Base-by-base conservation (phyloP, 805 yeast species). In the Saturnispora sekii region DNA sequence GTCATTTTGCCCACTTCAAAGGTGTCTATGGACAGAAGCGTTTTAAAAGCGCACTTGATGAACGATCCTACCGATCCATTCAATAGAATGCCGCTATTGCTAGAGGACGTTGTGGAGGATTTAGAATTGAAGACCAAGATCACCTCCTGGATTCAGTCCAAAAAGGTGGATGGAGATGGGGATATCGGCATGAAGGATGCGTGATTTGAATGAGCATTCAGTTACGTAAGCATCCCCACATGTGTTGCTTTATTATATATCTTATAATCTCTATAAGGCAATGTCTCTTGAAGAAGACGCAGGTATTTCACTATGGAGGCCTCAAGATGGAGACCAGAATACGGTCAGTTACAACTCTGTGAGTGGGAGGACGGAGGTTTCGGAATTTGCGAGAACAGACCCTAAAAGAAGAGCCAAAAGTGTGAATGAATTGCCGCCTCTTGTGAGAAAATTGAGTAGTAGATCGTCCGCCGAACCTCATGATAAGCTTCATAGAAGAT, bases 31-130 rank as follows among this genome's bases (percentile, higher is more conserved):
- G 99, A 93, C 61, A 71, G 94, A 59, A 74, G 93, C 32, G 93
- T 97, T 2, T 84, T 93, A 55, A 90, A 88, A 59, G 85, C 96
- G 3, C 98, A 93, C 69, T 68, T 93, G 48, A 73, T 93, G 61
- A 86, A 90, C 66, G 97, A 93, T 65, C 77, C 95, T 1, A 93
- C 96, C 0, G 99, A 93, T 67, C 99, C 99, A 15, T 93, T 93
- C 68, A 93, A 90, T 64, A 79, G 99, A 64, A 73, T 79, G 68
- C 97, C 97, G 5, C 69, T 93, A 55, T 86, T 77, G 56, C 63
- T 90, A 34, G 97, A 90, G 52, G 96, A 93, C 53, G 95, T 89
- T 26, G 63, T 74, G 17, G 95, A 93, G 15, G 81, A 89, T 64
- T 68, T 65, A 1, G 95, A 81, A 51, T 68, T 89, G 59, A 80